Evolutionary conservation across 495 filamentous ascomycete genomes (phyloP).

Genomic region (Penicillium antarcticum): DNA sequence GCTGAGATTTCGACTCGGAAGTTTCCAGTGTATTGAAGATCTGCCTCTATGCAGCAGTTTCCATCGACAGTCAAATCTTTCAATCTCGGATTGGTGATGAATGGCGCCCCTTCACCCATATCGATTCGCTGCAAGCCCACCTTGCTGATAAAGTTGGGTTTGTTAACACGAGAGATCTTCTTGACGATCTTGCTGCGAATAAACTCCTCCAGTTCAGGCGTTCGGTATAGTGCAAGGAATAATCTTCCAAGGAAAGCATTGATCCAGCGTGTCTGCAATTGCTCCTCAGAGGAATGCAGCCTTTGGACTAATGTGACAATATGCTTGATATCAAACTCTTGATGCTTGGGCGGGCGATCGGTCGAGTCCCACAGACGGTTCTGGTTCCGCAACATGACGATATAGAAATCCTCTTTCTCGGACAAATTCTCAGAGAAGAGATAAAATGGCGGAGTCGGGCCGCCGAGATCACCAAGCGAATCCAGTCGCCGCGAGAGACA

Average conservation of each 20-base stretch:
- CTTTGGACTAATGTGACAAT: slow-evolving; percentile 83
- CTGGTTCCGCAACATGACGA: slow-evolving; percentile 83
- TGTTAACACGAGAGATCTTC: slow-evolving; percentile 92
- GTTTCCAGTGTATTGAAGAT: slow-evolving; percentile 83
- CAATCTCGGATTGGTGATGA: slow-evolving; percentile 82
- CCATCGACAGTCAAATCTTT: slow-evolving; percentile 91
- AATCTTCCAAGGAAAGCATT: slow-evolving; percentile 86
- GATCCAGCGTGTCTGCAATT: slow-evolving; percentile 88
- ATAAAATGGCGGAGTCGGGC: slow-evolving; percentile 75
- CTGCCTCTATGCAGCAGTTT: slow-evolving; percentile 78
- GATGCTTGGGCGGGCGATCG: slow-evolving; percentile 62
- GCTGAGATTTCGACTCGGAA: slow-evolving; percentile 87
- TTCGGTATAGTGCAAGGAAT: slow-evolving; percentile 85
- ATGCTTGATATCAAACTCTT: slow-evolving; percentile 78
- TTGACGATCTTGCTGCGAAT: slow-evolving; percentile 86
- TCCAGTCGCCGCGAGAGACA: slow-evolving; percentile 71
- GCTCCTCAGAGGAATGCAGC: slow-evolving; percentile 88
- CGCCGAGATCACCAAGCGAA: slow-evolving; percentile 56
- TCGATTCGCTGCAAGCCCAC: slow-evolving; percentile 78
- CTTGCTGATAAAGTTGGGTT: slow-evolving; percentile 81
- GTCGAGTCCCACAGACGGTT: slow-evolving; percentile 57
- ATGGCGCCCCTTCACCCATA: slow-evolving; percentile 82
- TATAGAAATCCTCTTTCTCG: slow-evolving; percentile 97
- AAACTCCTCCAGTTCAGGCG: slow-evolving; percentile 71
- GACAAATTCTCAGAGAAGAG: slow-evolving; percentile 92